Evolutionary conservation across 2,329 filamentous ascomycete species (phyloP), one percentile per base, ranked within the genome.

Genomic region (Apiospora koreana): DNA sequence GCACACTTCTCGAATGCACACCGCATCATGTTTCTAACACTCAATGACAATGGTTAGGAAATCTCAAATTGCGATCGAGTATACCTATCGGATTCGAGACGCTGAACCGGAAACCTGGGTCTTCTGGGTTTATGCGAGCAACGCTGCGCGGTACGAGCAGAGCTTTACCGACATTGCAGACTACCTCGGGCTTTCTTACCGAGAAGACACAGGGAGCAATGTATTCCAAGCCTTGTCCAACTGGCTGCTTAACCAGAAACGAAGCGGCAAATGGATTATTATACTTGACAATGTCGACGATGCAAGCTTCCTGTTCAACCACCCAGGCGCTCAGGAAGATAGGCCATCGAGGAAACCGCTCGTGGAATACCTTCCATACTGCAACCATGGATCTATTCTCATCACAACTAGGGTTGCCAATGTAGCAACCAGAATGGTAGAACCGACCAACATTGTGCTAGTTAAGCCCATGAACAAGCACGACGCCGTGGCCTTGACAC

Each of bases 271-370:
- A 58, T 83, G 81, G 81, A 21, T 79, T 16, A 73, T 83, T 41
- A 72, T 83, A 58, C 75, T 83, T 25, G 81, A 83, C 48, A 82
- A 79, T 70, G 80, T 78, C 58, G 81, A 83, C 70, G 75, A 82
- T 72, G 18, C 23, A 4, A 54, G 25, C 14, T 54, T 54, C 48
- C 46, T 50, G 28, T 21, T 45, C 21, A 7, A 18, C 2, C 14
- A 12, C 21, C 43, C 16, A 45, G 21, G 43, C 43, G 4, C 10
- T 9, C n/a, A n/a, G n/a, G n/a, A n/a, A n/a, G n/a, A n/a, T n/a
- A n/a, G n/a, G n/a, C n/a, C n/a, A n/a, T n/a, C n/a, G n/a, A n/a
- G n/a, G n/a, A n/a, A n/a, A n/a, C 48, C 23, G 25, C 48, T 54
- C 23, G 25, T 54, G 25, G 48, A 54, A 2, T 54, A 54, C n/a